phyloP scores from a whole-genome alignment of 2,329 filamentous ascomycete species.

The Exophiala oligosperma region DNA sequence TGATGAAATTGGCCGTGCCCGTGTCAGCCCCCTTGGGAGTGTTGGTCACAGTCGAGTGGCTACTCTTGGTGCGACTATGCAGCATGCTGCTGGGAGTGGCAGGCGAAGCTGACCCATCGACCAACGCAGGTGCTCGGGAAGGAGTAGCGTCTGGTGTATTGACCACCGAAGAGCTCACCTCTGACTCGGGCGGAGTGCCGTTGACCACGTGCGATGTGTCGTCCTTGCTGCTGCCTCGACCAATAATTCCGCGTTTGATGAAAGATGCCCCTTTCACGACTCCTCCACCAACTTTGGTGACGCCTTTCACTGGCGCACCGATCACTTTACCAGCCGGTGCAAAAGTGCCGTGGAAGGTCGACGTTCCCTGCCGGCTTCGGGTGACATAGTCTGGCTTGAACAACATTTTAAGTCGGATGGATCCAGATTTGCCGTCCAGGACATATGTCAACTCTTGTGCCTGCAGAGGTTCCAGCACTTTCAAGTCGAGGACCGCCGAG shows the following conservation, averaged over 20 bases:
- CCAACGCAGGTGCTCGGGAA: slow-evolving; percentile 13
- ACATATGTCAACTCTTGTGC: slow-evolving; percentile 71
- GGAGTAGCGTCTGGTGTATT: slow-evolving; percentile 23
- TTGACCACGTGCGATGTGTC: slow-evolving; percentile 24
- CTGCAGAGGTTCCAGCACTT: slow-evolving; percentile 80
- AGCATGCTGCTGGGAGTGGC: slow-evolving; percentile 27
- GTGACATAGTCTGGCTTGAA: slow-evolving; percentile 94
- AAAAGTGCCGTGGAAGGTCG: slow-evolving; percentile 91
- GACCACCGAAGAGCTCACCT: slow-evolving; percentile 7
- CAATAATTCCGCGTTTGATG: slow-evolving; percentile 78
- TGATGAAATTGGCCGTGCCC: slow-evolving; percentile 76
- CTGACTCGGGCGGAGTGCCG: slow-evolving; percentile 11
- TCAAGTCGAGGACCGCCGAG: slow-evolving; percentile 70
- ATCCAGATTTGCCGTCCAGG: slow-evolving; percentile 87
- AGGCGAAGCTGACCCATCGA: slow-evolving; percentile 16
- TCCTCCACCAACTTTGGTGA: slow-evolving; percentile 75
- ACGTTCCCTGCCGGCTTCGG: slow-evolving; percentile 81
- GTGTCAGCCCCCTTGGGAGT: slow-evolving; percentile 55
- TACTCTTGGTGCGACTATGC: slow-evolving; percentile 50
- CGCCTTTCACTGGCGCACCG: slow-evolving; percentile 91
- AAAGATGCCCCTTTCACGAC: slow-evolving; percentile 91
- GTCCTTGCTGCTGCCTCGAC: slow-evolving; percentile 59
- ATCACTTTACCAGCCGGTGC: slow-evolving; percentile 84
- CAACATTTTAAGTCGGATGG: slow-evolving; percentile 76
- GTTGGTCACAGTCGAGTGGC: slow-evolving; percentile 53